Conservation (phyloP, 2,329 filamentous ascomycete species). For the Arachnomyces sp. region DNA sequence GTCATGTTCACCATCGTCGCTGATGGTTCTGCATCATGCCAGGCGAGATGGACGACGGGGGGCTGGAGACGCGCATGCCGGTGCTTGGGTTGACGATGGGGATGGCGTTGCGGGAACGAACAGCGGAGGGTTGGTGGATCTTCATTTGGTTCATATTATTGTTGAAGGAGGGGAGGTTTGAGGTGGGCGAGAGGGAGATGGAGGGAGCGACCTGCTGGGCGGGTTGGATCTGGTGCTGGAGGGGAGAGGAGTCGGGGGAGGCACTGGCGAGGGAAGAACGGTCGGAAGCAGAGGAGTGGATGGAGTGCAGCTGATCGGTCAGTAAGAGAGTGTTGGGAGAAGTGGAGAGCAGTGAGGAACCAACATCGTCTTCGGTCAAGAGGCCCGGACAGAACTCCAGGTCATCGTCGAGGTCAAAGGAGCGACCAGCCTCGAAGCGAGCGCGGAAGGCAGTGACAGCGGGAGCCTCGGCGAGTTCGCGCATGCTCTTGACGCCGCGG, state of each 20-base stretch:
- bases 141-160: constrained; percentile 64
- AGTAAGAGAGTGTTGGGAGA: background rate
- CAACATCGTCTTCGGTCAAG: constrained; percentile 84
- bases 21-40: constrained; percentile 50
- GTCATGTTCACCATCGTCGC: constrained; percentile 33
- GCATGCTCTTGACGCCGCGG: constrained; percentile 74
- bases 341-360: constrained; percentile 12
- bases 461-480: constrained; percentile 73
- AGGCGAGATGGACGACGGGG: constrained; percentile 64
- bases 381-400: constrained; percentile 90
- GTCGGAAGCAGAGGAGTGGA: constrained; percentile 82
- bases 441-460: constrained; percentile 70
- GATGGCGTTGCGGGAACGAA: constrained; percentile 87
- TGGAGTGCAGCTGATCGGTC: constrained; percentile 65
- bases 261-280: constrained; percentile 91
- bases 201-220: constrained; percentile 66
- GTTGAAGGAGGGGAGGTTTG: constrained; percentile 56
- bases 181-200: constrained; percentile 59
- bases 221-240: constrained; percentile 69
- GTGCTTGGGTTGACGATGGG: constrained; percentile 96
- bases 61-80: constrained; percentile 78
- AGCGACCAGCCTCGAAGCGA: constrained; percentile 82
- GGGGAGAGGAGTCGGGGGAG: constrained; percentile 83
- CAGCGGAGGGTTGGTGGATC: constrained; percentile 82
- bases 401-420: constrained; percentile 93